Evolutionary conservation across 208 protist genomes (phyloP).

Genomic region (Crithidia mellificae): DNA sequence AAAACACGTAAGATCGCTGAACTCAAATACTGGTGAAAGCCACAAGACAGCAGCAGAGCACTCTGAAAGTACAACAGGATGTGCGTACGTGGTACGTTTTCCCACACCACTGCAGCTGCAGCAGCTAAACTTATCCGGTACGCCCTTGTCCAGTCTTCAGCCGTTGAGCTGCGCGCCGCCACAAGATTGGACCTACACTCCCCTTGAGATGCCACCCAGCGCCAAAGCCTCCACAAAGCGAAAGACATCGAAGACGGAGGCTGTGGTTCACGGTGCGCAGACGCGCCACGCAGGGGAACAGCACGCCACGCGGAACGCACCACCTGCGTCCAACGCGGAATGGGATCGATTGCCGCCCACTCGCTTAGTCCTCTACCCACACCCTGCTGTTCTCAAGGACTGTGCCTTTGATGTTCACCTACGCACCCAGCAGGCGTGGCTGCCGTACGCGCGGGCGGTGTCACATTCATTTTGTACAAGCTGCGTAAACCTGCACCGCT

Average conservation of each 20-base stretch:
- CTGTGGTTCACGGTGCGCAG: no score
- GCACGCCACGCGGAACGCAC: no score
- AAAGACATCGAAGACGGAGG: no score
- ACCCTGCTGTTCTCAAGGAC: slow-evolving; percentile 5
- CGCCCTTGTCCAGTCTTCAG: slow-evolving; percentile 3
- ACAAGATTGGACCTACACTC: slow-evolving; percentile 5
- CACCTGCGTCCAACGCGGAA: no score
- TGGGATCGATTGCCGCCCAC: not conserved
- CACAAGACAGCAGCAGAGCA: no score
- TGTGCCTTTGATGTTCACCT: slow-evolving; percentile 8
- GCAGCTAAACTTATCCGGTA: slow-evolving; percentile 19
- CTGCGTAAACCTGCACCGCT: no score
- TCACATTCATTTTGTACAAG: not conserved
- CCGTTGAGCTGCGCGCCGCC: not conserved
- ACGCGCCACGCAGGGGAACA: no score
- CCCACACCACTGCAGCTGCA: slow-evolving; percentile 6
- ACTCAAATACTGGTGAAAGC: no score
- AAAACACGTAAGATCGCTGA: no score
- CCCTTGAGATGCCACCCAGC: not conserved
- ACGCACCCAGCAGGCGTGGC: slow-evolving; percentile 1
- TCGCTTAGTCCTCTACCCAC: not conserved
- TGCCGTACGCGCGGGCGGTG: not conserved
- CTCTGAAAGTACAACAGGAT: no score
- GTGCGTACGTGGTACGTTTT: slow-evolving; percentile 4
- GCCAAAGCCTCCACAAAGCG: no score